A percentile compares a stretch with the other conserved stretches of the same genome.
Evolutionary conservation across 371 early-diverging fungal genomes (phyloP).

Genomic region (Rhizopus delemar): DNA sequence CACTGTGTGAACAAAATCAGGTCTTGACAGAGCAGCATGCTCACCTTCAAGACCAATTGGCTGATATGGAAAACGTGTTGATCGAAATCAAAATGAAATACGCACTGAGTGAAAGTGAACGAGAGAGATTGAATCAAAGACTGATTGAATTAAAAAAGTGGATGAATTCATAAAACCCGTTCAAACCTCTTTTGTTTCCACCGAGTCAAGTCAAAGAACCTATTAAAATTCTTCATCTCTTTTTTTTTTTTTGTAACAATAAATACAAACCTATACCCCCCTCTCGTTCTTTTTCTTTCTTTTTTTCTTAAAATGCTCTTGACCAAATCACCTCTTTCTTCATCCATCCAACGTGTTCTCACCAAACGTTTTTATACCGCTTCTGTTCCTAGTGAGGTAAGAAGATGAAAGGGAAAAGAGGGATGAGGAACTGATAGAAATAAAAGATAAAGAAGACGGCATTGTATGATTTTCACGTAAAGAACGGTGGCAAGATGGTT

Average conservation of each 20-base stretch:
- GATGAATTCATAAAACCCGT: constrained; percentile 19
- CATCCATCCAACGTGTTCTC: constrained; percentile 12
- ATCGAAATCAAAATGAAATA: constrained; percentile 71
- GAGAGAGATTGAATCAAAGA: constrained; percentile 59
- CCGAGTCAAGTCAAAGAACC: constrained; percentile 48
- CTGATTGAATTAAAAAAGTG: constrained; percentile 61
- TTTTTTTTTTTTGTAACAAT: constrained; percentile 5
- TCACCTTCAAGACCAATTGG: constrained; percentile 74
- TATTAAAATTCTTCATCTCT: constrained; percentile 32
- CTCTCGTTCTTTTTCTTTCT: constrained; percentile 10
- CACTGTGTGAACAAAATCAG: constrained; percentile 74
- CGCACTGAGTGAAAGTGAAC: constrained; percentile 76
- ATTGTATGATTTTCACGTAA: constrained; percentile 89
- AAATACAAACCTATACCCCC: neutral
- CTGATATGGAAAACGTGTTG: constrained; percentile 67
- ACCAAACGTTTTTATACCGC: constrained; percentile 37
- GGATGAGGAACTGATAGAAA: neutral
- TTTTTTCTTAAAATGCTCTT: constrained; percentile 15
- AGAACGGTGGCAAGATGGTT: constrained; percentile 94
- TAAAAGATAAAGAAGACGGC: constrained; percentile 73
- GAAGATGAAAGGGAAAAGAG: neutral
- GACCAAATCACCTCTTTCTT: constrained; percentile 23
- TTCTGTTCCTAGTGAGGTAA: constrained; percentile 34
- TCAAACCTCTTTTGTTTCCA: constrained; percentile 29
- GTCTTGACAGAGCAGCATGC: constrained; percentile 69